Evolutionary conservation across 2,329 filamentous ascomycete genomes (phyloP).

Genomic region (Colletotrichum eleusines): DNA sequence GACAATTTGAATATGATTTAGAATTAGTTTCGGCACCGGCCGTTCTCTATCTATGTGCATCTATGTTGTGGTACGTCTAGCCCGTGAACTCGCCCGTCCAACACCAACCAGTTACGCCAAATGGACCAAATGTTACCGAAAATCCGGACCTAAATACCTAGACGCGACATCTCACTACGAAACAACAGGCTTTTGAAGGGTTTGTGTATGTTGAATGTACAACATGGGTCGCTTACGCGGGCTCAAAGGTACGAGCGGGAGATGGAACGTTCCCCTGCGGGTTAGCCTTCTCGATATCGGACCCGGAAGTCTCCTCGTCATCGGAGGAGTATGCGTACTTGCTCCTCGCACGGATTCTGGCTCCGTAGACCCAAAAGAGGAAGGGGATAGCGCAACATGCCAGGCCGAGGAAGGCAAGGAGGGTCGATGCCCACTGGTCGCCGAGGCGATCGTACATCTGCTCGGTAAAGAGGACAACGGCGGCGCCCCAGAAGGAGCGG

Average conservation of each 20-base stretch:
- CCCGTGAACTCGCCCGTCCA: background rate
- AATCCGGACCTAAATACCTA: background rate
- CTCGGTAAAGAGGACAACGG: conserved; percentile 80
- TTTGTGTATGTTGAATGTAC: background rate
- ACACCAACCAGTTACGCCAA: conserved; percentile 21
- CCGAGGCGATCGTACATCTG: conserved; percentile 83
- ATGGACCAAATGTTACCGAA: conserved; percentile 8
- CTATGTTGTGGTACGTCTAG: conserved; percentile 10
- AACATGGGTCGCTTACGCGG: conserved; percentile 11
- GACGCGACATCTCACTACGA: background rate
- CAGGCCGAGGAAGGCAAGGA: conserved; percentile 80
- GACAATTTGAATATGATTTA: conserved; percentile 4
- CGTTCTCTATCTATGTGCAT: conserved; percentile 4
- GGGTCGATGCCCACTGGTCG: conserved; percentile 80
- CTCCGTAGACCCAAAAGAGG: conserved; percentile 83
- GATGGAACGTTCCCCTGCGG: conserved; percentile 33
- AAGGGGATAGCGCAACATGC: conserved; percentile 87
- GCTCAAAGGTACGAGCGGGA: conserved; percentile 33
- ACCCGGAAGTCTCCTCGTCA: conserved; percentile 56
- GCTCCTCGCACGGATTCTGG: conserved; percentile 74
- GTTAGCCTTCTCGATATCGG: conserved; percentile 55
- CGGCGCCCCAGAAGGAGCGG: conserved; percentile 83
- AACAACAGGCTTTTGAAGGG: background rate
- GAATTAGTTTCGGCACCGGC: conserved; percentile 18
- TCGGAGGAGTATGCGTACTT: conserved; percentile 80